A percentile compares a stretch with the other conserved stretches of the same genome.
Conservation (phyloP, 140 eudicot species). For the Flaveria floridana region DNA sequence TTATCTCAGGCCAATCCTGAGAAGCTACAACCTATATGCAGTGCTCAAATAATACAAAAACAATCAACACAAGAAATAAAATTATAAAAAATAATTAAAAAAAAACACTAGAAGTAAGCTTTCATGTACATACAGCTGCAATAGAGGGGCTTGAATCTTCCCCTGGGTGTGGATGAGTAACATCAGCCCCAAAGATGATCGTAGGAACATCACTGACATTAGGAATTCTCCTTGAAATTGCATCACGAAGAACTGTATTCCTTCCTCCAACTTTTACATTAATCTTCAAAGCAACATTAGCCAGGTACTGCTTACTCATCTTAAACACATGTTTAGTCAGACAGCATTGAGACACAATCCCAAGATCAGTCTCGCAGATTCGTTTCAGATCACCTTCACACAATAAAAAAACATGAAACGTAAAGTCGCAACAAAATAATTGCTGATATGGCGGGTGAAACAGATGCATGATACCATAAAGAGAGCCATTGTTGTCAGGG, state of each 20-base stretch:
- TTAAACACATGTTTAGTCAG: constrained; percentile 77
- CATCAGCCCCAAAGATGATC: constrained; percentile 80
- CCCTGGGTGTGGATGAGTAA: constrained; percentile 90
- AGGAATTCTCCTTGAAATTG: constrained; percentile 76
- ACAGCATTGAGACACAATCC: constrained; percentile 93
- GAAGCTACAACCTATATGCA: constrained; percentile 82
- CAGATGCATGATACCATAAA: constrained; percentile 55
- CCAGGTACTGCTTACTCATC: constrained; percentile 76
- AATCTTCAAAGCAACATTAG: constrained; percentile 77
- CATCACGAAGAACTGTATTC: constrained; percentile 81
- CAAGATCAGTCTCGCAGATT: constrained; percentile 94
- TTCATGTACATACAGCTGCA: constrained; percentile 56
- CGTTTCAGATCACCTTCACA: constrained; percentile 73
- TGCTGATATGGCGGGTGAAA: background rate
- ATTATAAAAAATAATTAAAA: background rate
- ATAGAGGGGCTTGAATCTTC: constrained; percentile 88
- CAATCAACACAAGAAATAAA: background rate
- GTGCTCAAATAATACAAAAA: background rate
- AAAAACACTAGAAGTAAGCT: background rate
- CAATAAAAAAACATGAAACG: background rate
- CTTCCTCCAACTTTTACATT: constrained; percentile 89
- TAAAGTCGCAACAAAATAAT: background rate
- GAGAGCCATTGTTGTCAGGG: constrained; percentile 89
- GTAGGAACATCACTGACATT: constrained; percentile 64
- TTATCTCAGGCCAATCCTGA: constrained; percentile 98